A percentile compares a stretch with the other conserved stretches of the same genome.
Evolutionary conservation across 148 eudicot species (phyloP).

Genomic region (Chenopodium formosanum): DNA sequence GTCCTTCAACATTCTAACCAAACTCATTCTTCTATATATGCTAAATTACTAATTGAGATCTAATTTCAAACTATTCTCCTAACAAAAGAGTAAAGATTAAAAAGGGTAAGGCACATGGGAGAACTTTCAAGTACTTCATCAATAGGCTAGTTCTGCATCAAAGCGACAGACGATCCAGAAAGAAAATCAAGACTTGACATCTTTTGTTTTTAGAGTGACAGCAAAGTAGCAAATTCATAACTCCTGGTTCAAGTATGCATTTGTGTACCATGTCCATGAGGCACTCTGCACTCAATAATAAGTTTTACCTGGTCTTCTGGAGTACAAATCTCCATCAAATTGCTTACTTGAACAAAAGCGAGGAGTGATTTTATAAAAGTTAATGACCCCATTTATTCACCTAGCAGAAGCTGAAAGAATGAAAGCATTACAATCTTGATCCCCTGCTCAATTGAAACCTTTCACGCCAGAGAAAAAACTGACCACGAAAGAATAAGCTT

Average conservation of each 20-base stretch:
- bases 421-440: background rate
- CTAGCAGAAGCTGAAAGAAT: background rate
- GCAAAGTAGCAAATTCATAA: background rate
- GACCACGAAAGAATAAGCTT: background rate
- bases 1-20: background rate
- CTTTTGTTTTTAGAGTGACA: background rate
- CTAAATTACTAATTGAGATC: background rate
- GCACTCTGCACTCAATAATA: background rate
- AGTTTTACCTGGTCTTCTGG: background rate
- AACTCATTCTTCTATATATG: background rate
- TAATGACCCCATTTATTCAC: background rate
- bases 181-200: background rate
- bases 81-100: too few relatives aligned
- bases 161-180: background rate
- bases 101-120: background rate
- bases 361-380: background rate
- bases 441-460: background rate
- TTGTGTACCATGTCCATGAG: background rate
- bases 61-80: background rate
- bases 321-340: background rate
- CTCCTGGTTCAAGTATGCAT: background rate
- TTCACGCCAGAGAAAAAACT: background rate
- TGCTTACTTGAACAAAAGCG: background rate
- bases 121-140: background rate
- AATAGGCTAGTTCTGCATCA: background rate